Evolutionary conservation across 345 rosid genomes (phyloP), one percentile per base, ranked within the genome.

Genomic region (Psidium guajava): DNA sequence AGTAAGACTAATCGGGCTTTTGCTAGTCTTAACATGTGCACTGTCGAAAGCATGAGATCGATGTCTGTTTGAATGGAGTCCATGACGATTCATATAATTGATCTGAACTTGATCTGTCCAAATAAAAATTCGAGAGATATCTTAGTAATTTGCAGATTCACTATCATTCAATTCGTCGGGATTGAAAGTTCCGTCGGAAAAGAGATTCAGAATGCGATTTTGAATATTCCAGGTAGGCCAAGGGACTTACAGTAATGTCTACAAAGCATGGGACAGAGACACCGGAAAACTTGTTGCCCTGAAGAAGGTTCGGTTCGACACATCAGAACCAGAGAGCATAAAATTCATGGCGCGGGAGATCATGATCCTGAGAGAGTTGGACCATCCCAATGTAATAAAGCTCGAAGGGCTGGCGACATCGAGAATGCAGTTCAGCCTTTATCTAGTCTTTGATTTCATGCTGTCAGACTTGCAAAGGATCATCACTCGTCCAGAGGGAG

Each of bases 201-300:
- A 36, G 80, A 36, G 25, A 69, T 69, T 69, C 25, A 69, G 47
- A 69, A 69, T 69, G 80, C 25, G 3, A 54, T n/a, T 82, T 18
- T 83, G 86, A 87, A 61, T 42, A 56, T 40, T 61, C 85, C 83
- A 92, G 95, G 84, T 92, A 84, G 93, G 95, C 77, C 91, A 89
- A 87, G 96, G 94, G 47, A 95, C 95, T n/a, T 91, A 93, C 87
- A 95, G 97, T 88, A 92, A 95, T 87, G 98, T 94, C 54, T 93
- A 94, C 88, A 94, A 91, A 90, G 98, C 96, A 86, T 88, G 92
- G 84, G 98, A 94, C 55, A 91, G 89, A 64, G 91, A 90, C 82
- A 94, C 94, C 1, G 96, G 95, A 21, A 93, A 92, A 90, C 90
- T 95, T 52, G 97, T 95, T 84, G 98, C 96, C 64, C 83, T 93